These are phyloP conservation scores for Epichloe elymi DNA, from an alignment of 2,329 filamentous ascomycete genomes.

Conservation along the genomic window DNA sequence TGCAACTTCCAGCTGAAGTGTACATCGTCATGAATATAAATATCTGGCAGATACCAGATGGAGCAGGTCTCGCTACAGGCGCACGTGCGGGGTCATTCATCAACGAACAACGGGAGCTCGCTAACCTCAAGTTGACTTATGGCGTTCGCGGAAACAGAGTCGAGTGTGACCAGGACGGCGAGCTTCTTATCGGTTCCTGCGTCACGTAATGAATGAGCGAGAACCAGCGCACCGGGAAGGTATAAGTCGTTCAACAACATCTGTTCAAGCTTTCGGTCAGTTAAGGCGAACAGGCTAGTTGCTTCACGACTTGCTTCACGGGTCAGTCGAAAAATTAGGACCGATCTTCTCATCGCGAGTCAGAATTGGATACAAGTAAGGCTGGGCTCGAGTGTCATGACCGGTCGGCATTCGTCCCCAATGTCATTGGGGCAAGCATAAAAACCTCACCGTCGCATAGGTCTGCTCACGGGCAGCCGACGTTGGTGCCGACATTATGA, in stretches of 20 bases:
- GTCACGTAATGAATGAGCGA: constrained; percentile 91
- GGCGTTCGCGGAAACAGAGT: constrained; percentile 62
- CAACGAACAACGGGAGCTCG: neutral
- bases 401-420: neutral
- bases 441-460: constrained; percentile 40
- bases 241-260: constrained; percentile 87
- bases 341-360: neutral
- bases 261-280: constrained; percentile 32
- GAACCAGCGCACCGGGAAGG: constrained; percentile 82
- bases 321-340: neutral
- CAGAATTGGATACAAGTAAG: neutral
- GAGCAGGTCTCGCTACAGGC: too few species aligned
- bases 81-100: neutral
- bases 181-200: constrained; percentile 75
- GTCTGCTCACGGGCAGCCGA: constrained; percentile 29
- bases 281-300: neutral
- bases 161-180: constrained; percentile 69
- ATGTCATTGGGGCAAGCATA: neutral
- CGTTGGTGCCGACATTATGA: constrained; percentile 1
- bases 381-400: too few species aligned
- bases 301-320: neutral
- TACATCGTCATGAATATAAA: neutral
- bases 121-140: constrained; percentile 66
- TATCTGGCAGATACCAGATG: too few species aligned
- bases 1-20: too few species aligned